Conservation (phyloP, 2,329 filamentous ascomycete genomes). For the Polychaeton citri region DNA sequence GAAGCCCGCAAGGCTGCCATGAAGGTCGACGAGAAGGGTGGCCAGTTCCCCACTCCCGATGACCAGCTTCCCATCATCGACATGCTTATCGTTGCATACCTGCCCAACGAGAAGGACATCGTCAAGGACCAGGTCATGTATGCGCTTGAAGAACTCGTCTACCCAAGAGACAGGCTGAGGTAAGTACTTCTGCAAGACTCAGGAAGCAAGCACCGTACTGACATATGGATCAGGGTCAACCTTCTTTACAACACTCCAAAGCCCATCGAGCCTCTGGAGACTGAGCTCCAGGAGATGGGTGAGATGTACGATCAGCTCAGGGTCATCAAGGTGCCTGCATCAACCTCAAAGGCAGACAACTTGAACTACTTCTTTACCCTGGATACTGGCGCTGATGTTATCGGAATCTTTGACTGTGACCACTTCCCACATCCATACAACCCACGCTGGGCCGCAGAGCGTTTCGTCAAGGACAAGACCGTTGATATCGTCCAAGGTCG, state of each 20-base stretch:
- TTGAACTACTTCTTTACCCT: slow-evolving; percentile 35
- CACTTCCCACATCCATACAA: slow-evolving; percentile 38
- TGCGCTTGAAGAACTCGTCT: slow-evolving; percentile 33
- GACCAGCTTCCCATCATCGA: slow-evolving; percentile 29
- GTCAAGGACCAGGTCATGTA: slow-evolving; percentile 35
- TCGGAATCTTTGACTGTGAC: slow-evolving; percentile 37
- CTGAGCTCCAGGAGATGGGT: slow-evolving; percentile 26
- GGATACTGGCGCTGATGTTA: slow-evolving; percentile 31
- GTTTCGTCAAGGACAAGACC: slow-evolving; percentile 29
- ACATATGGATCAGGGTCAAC: slow-evolving; percentile 29
- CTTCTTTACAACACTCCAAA: slow-evolving; percentile 37
- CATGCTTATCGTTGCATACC: slow-evolving; percentile 36
- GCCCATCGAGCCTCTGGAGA: slow-evolving; percentile 33
- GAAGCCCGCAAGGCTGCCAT: slow-evolving; percentile 15
- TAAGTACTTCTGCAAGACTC: neutral
- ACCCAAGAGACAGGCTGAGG: slow-evolving; percentile 30
- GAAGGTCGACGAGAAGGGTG: slow-evolving; percentile 12
- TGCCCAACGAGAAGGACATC: slow-evolving; percentile 39
- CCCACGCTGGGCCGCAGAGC: slow-evolving; percentile 35
- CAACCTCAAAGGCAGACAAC: slow-evolving; percentile 38
- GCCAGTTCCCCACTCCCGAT: slow-evolving; percentile 11
- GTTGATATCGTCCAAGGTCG: slow-evolving; percentile 37
- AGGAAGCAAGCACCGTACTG: too few relatives aligned
- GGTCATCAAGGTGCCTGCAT: slow-evolving; percentile 35
- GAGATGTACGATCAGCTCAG: slow-evolving; percentile 27